Conservation (phyloP, 129 eudicot genomes). For the Rutidosis leptorrhynchoides region DNA sequence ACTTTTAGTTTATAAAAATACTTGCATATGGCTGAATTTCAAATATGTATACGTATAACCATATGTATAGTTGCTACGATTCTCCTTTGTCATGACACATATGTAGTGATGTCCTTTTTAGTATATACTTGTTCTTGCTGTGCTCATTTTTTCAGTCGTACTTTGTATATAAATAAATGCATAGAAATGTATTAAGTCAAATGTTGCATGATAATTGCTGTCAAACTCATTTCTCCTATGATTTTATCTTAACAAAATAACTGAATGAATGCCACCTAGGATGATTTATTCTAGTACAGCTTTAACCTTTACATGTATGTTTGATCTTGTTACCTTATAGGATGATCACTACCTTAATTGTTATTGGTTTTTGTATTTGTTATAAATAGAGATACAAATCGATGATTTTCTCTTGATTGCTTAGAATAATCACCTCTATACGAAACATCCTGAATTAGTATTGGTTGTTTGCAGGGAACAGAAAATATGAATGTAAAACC, state of each 20-base stretch:
- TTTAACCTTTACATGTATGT: not conserved
- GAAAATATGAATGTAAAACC: conserved; percentile 67
- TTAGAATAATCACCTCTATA: not conserved
- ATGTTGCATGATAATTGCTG: not conserved
- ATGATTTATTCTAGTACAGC: not conserved
- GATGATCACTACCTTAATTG: not conserved
- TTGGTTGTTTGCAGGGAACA: conserved; percentile 31
- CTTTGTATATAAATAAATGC: too few relatives aligned
- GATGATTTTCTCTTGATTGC: not conserved
- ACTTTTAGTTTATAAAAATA: too few relatives aligned
- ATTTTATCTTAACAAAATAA: not conserved
- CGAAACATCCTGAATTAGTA: not conserved
- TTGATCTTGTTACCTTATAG: not conserved
- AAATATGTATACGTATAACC: too few relatives aligned
- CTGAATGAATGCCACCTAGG: not conserved
- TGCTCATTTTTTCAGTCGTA: not conserved
- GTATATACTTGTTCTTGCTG: not conserved
- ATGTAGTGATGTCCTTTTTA: too few relatives aligned
- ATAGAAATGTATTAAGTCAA: not conserved
- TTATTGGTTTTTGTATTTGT: not conserved
- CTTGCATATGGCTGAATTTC: too few relatives aligned
- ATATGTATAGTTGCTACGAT: too few relatives aligned
- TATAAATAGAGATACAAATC: not conserved
- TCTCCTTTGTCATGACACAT: not conserved
- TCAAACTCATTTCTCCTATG: not conserved